Evolutionary conservation across 2,329 filamentous ascomycete genomes (phyloP).

Genomic region (Ophiostoma sp.): DNA sequence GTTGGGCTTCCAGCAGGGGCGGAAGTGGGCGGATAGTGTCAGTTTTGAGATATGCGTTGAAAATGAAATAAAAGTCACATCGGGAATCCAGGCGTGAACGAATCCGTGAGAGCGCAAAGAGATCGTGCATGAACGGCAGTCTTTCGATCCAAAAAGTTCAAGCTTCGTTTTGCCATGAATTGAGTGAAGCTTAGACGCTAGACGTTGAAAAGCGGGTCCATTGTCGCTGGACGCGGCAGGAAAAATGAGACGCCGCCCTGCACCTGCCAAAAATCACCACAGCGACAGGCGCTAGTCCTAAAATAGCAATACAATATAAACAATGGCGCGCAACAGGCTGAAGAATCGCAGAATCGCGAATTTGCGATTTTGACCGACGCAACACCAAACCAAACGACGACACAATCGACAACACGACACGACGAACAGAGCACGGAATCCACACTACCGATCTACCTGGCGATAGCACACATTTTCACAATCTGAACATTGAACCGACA

Average conservation of each 20-base stretch:
- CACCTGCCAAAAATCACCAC: slow-evolving; percentile 23
- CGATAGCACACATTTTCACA: not conserved
- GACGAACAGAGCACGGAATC: not conserved
- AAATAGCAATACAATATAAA: slow-evolving; percentile 24
- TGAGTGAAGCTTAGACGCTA: slow-evolving; percentile 16
- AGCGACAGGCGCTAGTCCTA: slow-evolving; percentile 27
- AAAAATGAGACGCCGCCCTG: slow-evolving; percentile 21
- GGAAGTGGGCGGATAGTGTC: not conserved
- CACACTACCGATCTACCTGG: not conserved
- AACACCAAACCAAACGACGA: not conserved
- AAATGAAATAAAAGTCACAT: not conserved
- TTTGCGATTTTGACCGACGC: not conserved
- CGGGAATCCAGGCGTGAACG: not conserved
- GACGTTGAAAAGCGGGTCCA: slow-evolving; percentile 19
- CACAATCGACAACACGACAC: not conserved
- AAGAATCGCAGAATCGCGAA: slow-evolving; percentile 4
- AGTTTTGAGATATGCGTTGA: not conserved
- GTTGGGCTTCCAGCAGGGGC: not conserved
- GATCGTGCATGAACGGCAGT: not conserved
- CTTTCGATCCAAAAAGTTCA: not conserved
- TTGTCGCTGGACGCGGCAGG: not conserved
- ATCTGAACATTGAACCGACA: not conserved
- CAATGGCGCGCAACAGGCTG: slow-evolving; percentile 17
- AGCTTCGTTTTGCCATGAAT: not conserved
- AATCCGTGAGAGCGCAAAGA: not conserved